These are phyloP conservation scores for Torulaspora indica DNA, from an alignment of 805 yeast genomes.

Conservation along the genomic window DNA sequence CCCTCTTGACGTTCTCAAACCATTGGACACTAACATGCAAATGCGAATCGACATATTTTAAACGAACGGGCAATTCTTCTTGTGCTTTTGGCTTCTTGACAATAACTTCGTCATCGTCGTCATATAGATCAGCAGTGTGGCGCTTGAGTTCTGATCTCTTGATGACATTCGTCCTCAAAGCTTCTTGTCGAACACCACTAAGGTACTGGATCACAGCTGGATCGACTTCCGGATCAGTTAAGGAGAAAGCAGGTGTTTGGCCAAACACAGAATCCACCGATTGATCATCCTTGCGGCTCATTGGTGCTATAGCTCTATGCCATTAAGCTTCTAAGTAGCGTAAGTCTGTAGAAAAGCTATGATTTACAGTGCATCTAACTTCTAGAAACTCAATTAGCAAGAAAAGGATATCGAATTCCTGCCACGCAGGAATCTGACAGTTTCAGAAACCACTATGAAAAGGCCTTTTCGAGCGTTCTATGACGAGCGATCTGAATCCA, in stretches of 20 bases:
- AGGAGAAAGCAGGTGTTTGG: slow-evolving; percentile 29
- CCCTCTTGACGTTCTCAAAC: slow-evolving; percentile 12
- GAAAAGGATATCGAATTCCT: background rate
- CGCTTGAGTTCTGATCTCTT: slow-evolving; percentile 2
- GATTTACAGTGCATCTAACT: background rate
- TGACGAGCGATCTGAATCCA: background rate
- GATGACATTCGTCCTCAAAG: slow-evolving; percentile 23
- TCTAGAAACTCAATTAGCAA: background rate
- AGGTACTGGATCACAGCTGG: slow-evolving; percentile 29
- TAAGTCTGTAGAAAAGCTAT: background rate
- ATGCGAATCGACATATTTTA: slow-evolving; percentile 6
- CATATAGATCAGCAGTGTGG: slow-evolving; percentile 26
- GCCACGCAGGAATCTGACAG: background rate
- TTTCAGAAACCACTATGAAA: background rate
- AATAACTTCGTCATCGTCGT: slow-evolving; percentile 23
- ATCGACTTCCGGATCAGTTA: slow-evolving; percentile 24
- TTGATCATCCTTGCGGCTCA: slow-evolving; percentile 9
- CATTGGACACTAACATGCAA: slow-evolving; percentile 14
- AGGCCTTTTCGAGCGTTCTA: background rate
- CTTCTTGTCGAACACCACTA: slow-evolving; percentile 28
- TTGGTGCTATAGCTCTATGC: background rate
- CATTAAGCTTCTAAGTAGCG: background rate
- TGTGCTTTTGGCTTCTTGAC: background rate
- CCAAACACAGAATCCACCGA: slow-evolving; percentile 30
- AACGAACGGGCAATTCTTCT: background rate